Base-by-base conservation (phyloP, 1,139 yeast species). In the Saccharomycopsis hybrid region DNA sequence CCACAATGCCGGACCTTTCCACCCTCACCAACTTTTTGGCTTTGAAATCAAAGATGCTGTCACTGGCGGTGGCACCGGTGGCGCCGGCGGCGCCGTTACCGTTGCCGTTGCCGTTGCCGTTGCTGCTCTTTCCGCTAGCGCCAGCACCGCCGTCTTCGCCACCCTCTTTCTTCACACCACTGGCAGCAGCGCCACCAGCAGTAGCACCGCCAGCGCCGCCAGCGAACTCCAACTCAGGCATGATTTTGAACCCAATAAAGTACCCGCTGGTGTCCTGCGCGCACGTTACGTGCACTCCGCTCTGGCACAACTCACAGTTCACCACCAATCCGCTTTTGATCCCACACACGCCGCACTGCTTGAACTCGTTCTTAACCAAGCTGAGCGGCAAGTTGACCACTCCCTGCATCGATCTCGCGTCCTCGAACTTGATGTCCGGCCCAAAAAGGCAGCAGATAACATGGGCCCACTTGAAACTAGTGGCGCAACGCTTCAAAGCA, bases 401-500 rank as follows among this genome's bases (percentile, higher is more conserved):
- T 0, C 82, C 82, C 52, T 78, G 80, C 50, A 78, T 53, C 2
- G 62, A 52, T 1, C 58, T 54, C 0, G 70, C 53, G 53, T 71
- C 66, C 0, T 72, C 77, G 60, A 74, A 77, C 27, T 62, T 63
- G 11, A 74, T 62, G 27, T 64, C 67, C 0, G 71, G 65, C 11
- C 65, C 70, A 63, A 82, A 82, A 0, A 86, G 52, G 0, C 94
- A 84, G 65, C 98, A 90, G 3, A 79, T 57, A 4, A 85, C 69
- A 67, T 90, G 97, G 39, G 84, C 82, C 97, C 97, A 90, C 53
- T 73, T 72, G 1, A 87, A 85, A 35, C 75, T 78, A 18, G 63
- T 59, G 0, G 95, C 80, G n/a, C n/a, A n/a, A n/a, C 88, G 75
- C 59, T 85, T 86, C 58, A 89, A 65, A 41, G 80, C 88, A 56